Evolutionary conservation across 805 yeast genomes (phyloP), one percentile per base, ranked within the genome.

Genomic region (Teunomyces stri): DNA sequence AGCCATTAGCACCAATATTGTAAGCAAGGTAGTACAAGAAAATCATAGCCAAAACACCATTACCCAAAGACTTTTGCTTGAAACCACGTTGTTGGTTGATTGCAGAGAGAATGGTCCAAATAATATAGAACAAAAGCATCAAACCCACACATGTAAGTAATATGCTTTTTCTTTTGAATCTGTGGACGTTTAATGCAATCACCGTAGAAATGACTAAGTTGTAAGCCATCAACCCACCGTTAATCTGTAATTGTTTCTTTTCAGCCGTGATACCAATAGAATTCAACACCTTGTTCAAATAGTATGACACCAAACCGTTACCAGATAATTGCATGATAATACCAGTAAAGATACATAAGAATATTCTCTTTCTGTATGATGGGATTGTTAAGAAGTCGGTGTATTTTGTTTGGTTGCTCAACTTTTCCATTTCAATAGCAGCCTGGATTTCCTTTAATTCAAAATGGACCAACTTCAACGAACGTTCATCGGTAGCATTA

Each of bases 211-310:
- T 51, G 18, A 62, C 66, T 53, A 72, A 70, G 65, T 77, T 76
- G 60, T 68, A 78, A 48, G 75, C 61, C 72, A 70, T 73, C 51
- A 78, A 69, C 49, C 75, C 73, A 47, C 79, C 82, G 58, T 80
- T 79, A 58, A 79, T 71, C 43, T 74, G 59, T 46, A 79, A 69
- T 60, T 79, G 80, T 46, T 64, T 61, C 42, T 62, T 62, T 21
- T 69, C 63, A n/a, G 66, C 68, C 41, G 77, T 76, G 55, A 80
- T 75, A 49, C 85, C 84, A 58, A 80, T 78, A 21, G 80, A 72
- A 48, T 63, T 57, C 52, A 80, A 69, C 11, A 81, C 84, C 54
- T 71, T 68, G 49, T 70, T 65, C 51, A 79, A 64, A 60, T 78
- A 78, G 68, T 76, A 78, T 3, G 80, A 72, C 22, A 77, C 78